Base-by-base conservation (phyloP, 495 filamentous ascomycete genomes). In the Penicillium nucicola region DNA sequence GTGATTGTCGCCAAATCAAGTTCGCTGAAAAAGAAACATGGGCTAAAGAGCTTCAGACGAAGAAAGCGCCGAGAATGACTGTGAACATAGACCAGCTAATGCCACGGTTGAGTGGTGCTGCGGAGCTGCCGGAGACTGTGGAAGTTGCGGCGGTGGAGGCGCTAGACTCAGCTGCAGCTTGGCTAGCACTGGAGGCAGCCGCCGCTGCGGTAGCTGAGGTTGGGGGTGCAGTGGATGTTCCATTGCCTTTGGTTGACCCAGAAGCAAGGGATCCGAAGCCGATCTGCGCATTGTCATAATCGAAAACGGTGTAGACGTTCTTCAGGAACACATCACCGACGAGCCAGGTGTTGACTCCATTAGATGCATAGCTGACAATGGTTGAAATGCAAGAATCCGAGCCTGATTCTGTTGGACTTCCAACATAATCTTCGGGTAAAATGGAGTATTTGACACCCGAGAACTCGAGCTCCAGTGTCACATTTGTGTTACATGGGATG, bases 251-350 rank as follows among this genome's bases (percentile, higher is more conserved):
- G 5, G 49, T 42, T 14, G 50, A 42, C 39, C 50, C 23, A 13
- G 55, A 52, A 10, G 42, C 37, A 39, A 58, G 66, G 30, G 47
- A 34, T 4, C 67, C 73, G 50, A 77, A 69, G 13, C 73, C 73
- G 32, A 77, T 60, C n/a, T 66, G 61, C 7, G 55, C 55, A 13
- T 72, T 58, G 35, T 77, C 88, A 32, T 77, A 80, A 63, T 95
- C 90, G 57, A 95, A 95, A 17, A 93, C 84, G 18, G 80, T 71
- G 68, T 93, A 93, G n/a, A 95, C 89, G 54, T 95, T 93, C 71
- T 95, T 95, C 48, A 95, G 66, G 56, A 95, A 95, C 4, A 86
- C 79, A 56, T 92, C 90, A 5, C 90, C 90, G 1, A 93, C 64
- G 23, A 95, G 74, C 90, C 90, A 93, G 64, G 75, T 65, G 40